These are phyloP conservation scores for Fagopyrum esculentum DNA, from an alignment of 148 eudicot species.

Conservation along the genomic window DNA sequence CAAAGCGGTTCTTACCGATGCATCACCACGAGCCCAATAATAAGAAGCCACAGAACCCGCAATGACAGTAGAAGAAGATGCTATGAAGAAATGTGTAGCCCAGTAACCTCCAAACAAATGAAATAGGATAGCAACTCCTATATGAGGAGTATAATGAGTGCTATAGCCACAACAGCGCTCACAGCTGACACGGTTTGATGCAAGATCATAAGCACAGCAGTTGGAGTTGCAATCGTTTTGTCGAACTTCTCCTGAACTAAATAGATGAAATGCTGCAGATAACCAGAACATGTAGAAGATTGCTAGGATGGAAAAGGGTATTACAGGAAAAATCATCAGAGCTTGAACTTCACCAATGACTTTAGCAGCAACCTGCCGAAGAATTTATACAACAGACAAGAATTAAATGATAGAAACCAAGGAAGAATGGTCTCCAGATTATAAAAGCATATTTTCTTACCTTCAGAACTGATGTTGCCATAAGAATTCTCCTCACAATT, in stretches of 20 bases:
- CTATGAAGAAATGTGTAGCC: conserved; percentile 85
- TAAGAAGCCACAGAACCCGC: conserved; percentile 99
- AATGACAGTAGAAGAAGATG: conserved; percentile 81
- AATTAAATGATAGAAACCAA: neutral
- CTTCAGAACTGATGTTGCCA: conserved; percentile 98
- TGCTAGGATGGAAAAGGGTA: conserved; percentile 73
- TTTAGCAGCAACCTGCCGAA: conserved; percentile 84
- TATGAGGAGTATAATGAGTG: conserved; percentile 71
- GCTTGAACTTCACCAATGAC: conserved; percentile 97
- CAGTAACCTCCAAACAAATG: conserved; percentile 88
- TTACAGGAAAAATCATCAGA: conserved; percentile 76
- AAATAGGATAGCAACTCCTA: conserved; percentile 73
- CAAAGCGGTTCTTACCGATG: conserved; percentile 36
- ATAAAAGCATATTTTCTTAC: conserved; percentile 27
- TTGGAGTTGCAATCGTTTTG: conserved; percentile 70
- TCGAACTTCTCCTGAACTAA: conserved; percentile 77
- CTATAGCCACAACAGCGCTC: conserved; percentile 90
- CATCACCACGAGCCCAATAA: conserved; percentile 88
- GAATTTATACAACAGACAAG: neutral
- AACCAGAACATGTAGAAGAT: conserved; percentile 90
- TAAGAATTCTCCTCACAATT: conserved; percentile 83
- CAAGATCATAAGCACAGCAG: conserved; percentile 90
- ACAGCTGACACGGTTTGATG: conserved; percentile 60
- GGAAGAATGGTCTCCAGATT: neutral
- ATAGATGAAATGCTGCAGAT: conserved; percentile 75